phyloP scores from a whole-genome alignment of 2,329 filamentous ascomycete species.

The Reticulascus tulasneorum region DNA sequence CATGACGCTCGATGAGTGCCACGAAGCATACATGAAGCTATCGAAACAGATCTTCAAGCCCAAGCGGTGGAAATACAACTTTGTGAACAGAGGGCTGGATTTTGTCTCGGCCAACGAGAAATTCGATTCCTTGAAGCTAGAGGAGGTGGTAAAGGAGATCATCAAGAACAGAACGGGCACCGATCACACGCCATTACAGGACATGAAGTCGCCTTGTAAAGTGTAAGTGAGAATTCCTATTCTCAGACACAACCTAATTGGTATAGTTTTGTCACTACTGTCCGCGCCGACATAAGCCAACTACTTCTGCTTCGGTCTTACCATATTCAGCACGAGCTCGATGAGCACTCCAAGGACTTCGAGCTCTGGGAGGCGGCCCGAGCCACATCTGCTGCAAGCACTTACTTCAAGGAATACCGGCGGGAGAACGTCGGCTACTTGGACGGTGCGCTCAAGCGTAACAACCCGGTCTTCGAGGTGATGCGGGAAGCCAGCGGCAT shows the following conservation, averaged over 20 bases:
- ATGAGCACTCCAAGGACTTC: conserved; percentile 2
- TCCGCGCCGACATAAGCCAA: conserved; percentile 11
- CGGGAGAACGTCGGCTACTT: conserved; percentile 23
- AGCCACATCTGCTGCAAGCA: conserved; percentile 28
- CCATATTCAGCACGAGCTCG: conserved; percentile 3
- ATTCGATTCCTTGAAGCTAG: conserved; percentile 10
- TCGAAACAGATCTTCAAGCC: conserved; percentile 17
- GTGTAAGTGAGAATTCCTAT: neutral
- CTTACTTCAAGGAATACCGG: conserved; percentile 29
- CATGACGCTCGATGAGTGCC: conserved; percentile 19
- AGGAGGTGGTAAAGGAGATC: conserved; percentile 14
- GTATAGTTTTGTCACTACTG: conserved; percentile 15
- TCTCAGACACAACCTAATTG: neutral
- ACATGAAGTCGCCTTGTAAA: neutral
- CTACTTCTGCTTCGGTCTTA: conserved; percentile 8
- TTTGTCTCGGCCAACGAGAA: conserved; percentile 6
- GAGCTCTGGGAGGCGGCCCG: conserved; percentile 27
- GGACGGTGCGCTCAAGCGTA: conserved; percentile 30
- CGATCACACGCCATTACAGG: conserved; percentile 6
- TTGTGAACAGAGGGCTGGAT: conserved; percentile 9
- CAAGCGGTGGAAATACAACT: conserved; percentile 12
- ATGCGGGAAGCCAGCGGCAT: conserved; percentile 27
- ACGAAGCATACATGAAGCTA: conserved; percentile 15
- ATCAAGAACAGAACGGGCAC: conserved; percentile 6
- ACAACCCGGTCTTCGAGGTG: conserved; percentile 34